These are phyloP conservation scores for Pugionium dolabratum DNA, from an alignment of 345 rosid species.

Conservation along the genomic window DNA sequence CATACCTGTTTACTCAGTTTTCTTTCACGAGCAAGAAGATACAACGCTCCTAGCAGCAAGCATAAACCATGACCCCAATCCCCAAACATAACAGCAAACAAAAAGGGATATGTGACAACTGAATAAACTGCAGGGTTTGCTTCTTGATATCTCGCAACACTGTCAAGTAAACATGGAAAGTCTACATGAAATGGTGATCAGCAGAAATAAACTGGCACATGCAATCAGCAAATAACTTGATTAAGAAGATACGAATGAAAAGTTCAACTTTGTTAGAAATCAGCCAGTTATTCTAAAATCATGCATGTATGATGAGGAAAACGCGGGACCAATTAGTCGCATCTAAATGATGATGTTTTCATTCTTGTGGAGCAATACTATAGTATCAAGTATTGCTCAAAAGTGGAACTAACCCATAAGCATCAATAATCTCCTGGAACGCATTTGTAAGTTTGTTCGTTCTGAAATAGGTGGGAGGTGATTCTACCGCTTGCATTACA, in stretches of 20 bases:
- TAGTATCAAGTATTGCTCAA: not conserved
- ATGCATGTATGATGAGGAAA: slow-evolving; percentile 12
- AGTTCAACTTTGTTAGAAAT: slow-evolving; percentile 15
- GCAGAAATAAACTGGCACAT: slow-evolving; percentile 14
- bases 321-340: slow-evolving; percentile 1
- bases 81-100: no score
- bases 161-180: slow-evolving; percentile 50
- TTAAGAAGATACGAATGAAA: slow-evolving; percentile 8
- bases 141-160: slow-evolving; percentile 95
- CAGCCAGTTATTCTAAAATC: slow-evolving; percentile 14
- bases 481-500: slow-evolving; percentile 77
- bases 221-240: slow-evolving; percentile 29
- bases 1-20: slow-evolving; percentile 73
- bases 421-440: slow-evolving; percentile 96
- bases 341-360: slow-evolving; percentile 7
- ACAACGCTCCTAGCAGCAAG: slow-evolving; percentile 84
- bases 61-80: slow-evolving; percentile 99
- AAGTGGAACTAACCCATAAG: slow-evolving; percentile 77
- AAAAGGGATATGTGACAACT: slow-evolving; percentile 86
- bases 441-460: slow-evolving; percentile 83
- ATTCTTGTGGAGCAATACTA: slow-evolving; percentile 13
- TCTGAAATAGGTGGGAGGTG: slow-evolving; percentile 94
- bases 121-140: slow-evolving; percentile 95
- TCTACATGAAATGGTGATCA: slow-evolving; percentile 30
- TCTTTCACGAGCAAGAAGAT: slow-evolving; percentile 84